A percentile compares a stretch with the other conserved stretches of the same genome.
Evolutionary conservation across 129 eudicot species (phyloP).

Genomic region (Oenanthe sinensis): DNA sequence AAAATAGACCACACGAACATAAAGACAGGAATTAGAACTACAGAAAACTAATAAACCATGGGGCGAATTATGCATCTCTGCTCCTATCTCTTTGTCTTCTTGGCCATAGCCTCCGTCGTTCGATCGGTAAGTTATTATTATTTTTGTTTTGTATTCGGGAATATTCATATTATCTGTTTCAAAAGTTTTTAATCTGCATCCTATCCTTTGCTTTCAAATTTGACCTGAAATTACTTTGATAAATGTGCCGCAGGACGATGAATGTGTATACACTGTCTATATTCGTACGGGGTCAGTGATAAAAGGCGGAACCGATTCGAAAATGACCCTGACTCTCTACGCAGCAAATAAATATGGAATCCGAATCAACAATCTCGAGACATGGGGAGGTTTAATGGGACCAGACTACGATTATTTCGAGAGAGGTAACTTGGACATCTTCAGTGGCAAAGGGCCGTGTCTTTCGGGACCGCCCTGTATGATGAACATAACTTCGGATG

Average conservation of each 20-base stretch:
- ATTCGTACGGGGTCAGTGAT: not conserved
- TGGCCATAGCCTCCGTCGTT: not conserved
- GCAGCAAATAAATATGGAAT: not conserved
- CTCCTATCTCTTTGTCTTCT: not conserved
- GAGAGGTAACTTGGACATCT: not conserved
- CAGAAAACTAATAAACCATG: not conserved
- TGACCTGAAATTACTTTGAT: not conserved
- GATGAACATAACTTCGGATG: conserved; percentile 4
- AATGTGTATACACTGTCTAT: not conserved
- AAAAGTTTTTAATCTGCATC: not conserved
- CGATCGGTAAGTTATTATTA: not conserved
- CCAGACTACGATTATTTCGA: not conserved
- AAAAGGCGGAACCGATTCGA: not conserved
- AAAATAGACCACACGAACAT: not conserved
- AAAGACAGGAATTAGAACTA: not conserved
- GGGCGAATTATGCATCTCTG: not conserved
- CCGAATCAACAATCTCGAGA: not conserved
- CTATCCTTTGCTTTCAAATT: not conserved
- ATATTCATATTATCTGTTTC: not conserved
- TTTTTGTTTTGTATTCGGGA: not conserved
- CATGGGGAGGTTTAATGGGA: not conserved
- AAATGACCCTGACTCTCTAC: not conserved
- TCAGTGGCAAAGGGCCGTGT: not conserved
- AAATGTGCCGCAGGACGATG: not conserved
- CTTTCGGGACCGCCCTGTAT: not conserved